phyloP scores from a whole-genome alignment of 2,329 filamentous ascomycete species.

The Colletotrichum chlorophyti region DNA sequence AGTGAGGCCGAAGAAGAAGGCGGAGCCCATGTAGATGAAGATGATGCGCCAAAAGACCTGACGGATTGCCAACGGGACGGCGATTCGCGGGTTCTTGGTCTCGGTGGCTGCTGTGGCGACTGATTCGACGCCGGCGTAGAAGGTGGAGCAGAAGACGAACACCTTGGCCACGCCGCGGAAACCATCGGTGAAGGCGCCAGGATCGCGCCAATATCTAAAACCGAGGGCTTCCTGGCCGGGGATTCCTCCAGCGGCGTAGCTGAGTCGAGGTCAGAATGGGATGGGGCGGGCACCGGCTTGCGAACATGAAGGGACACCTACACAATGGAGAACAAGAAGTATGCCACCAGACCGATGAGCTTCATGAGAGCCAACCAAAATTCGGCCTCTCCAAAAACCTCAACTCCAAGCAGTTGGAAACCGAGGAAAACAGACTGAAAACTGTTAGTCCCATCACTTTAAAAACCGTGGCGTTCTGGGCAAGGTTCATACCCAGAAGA shows the following conservation, averaged over 20 bases:
- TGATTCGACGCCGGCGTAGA: constrained; percentile 72
- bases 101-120: constrained; percentile 70
- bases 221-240: constrained; percentile 65
- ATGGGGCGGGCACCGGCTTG: too few species aligned
- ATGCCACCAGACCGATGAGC: constrained; percentile 71
- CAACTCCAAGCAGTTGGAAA: constrained; percentile 75
- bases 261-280: constrained; percentile 22
- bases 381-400: constrained; percentile 79
- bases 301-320: constrained; percentile 32
- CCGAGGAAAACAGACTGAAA: constrained; percentile 61
- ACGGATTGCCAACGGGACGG: constrained; percentile 64
- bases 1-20: constrained; percentile 77
- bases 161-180: constrained; percentile 71
- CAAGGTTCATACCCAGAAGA: constrained; percentile 67
- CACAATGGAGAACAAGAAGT: constrained; percentile 77
- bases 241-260: constrained; percentile 72
- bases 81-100: constrained; percentile 62
- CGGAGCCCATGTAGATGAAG: constrained; percentile 71
- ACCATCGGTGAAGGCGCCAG: constrained; percentile 73
- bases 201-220: constrained; percentile 75
- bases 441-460: neutral
- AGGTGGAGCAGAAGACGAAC: constrained; percentile 73
- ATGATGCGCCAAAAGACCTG: constrained; percentile 68
- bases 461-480: neutral
- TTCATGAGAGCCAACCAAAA: constrained; percentile 82